Conservation (phyloP, 2,329 filamentous ascomycete species). For the Colletotrichum phormii region DNA sequence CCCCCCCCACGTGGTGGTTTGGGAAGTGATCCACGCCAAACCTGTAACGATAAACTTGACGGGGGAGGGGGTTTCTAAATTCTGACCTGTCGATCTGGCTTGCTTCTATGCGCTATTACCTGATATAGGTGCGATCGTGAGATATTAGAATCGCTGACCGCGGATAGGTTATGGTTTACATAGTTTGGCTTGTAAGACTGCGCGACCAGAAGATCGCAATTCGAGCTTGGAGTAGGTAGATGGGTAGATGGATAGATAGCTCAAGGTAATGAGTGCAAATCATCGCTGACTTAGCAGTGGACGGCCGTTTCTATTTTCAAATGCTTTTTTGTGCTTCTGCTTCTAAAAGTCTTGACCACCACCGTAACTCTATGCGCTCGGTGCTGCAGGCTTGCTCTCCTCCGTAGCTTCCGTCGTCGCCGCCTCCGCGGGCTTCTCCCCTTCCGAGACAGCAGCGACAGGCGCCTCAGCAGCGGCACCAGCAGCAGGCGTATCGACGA, state of each 20-base stretch:
- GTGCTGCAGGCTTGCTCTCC: constrained; percentile 35
- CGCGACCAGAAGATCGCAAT: not conserved
- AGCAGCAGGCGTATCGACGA: constrained; percentile 20
- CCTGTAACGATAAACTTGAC: constrained; percentile 10
- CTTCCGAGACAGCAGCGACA: constrained; percentile 10
- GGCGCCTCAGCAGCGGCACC: constrained; percentile 19
- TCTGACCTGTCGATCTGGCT: not conserved
- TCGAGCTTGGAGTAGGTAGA: too few species aligned
- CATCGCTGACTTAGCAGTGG: not conserved
- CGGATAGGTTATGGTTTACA: not conserved
- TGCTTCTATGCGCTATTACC: not conserved
- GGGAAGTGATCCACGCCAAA: constrained; percentile 6
- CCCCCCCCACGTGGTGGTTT: constrained; percentile 16
- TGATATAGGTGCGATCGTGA: not conserved
- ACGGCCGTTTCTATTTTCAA: not conserved
- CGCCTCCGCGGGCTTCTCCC: constrained; percentile 16
- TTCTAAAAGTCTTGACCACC: constrained; percentile 9
- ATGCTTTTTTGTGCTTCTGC: not conserved
- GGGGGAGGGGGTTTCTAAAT: not conserved
- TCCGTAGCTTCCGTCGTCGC: constrained; percentile 4
- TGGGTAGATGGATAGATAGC: too few species aligned
- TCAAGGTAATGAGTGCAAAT: not conserved
- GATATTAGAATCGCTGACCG: not conserved
- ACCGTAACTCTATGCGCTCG: constrained; percentile 15
- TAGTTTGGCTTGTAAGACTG: not conserved